Percentiles rank a stretch among this genome's conserved stretches.
These are phyloP conservation scores for Evansstolkia leycettana DNA, from an alignment of 495 filamentous ascomycete genomes.

Conservation along the genomic window DNA sequence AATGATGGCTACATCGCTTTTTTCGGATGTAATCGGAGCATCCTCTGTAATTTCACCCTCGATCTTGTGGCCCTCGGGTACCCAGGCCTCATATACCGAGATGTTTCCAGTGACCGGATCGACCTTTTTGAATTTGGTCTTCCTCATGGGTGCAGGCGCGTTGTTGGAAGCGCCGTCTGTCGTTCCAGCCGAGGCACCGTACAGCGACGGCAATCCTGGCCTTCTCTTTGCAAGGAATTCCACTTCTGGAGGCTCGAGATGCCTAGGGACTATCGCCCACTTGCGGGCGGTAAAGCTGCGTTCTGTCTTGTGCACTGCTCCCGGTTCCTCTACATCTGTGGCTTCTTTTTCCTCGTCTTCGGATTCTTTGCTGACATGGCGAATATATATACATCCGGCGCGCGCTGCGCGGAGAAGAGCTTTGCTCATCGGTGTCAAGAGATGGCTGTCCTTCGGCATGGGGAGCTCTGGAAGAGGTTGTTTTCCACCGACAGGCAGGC, in stretches of 20 bases:
- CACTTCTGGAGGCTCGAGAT: slow-evolving; percentile 58
- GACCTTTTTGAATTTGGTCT: slow-evolving; percentile 63
- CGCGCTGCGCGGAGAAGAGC: slow-evolving; percentile 77
- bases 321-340: slow-evolving; percentile 30
- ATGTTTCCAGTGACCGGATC: slow-evolving; percentile 65
- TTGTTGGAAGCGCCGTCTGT: slow-evolving; percentile 30
- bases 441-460: slow-evolving; percentile 79
- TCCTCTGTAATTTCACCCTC: slow-evolving; percentile 67
- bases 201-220: slow-evolving; percentile 53
- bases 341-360: slow-evolving; percentile 40
- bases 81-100: slow-evolving; percentile 67
- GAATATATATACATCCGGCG: slow-evolving; percentile 54
- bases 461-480: slow-evolving; percentile 41
- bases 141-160: slow-evolving; percentile 42
- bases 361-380: slow-evolving; percentile 24
- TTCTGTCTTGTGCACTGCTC: slow-evolving; percentile 21
- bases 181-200: slow-evolving; percentile 32
- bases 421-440: slow-evolving; percentile 67
- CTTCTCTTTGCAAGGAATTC: slow-evolving; percentile 83
- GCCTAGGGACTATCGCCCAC: slow-evolving; percentile 70
- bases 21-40: slow-evolving; percentile 19
- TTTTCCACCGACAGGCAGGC: slow-evolving; percentile 46
- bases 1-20: slow-evolving; percentile 21
- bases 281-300: slow-evolving; percentile 57
- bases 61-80: slow-evolving; percentile 67